A percentile compares a stretch with the other conserved stretches of the same genome.
These are phyloP conservation scores for Massariosphaeria phaeospora DNA, from an alignment of 495 filamentous ascomycete genomes.

Conservation along the genomic window DNA sequence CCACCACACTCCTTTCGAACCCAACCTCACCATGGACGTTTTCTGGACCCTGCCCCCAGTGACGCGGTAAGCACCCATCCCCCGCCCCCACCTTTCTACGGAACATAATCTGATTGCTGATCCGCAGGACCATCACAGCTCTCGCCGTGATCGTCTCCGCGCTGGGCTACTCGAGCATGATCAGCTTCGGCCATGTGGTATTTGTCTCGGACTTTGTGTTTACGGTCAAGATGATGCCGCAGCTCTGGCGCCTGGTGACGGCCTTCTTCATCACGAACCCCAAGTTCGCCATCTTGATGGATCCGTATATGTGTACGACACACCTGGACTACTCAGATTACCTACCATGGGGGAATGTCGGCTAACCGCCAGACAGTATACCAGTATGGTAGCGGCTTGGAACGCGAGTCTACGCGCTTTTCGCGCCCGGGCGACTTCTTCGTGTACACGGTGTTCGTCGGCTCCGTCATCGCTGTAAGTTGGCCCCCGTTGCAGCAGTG, in stretches of 20 bases:
- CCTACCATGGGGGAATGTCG: background rate
- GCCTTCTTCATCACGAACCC: conserved; percentile 67
- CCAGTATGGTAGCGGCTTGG: conserved; percentile 59
- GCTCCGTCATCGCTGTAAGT: conserved; percentile 59
- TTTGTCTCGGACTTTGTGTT: conserved; percentile 56
- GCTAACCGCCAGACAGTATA: conserved; percentile 46
- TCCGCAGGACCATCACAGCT: conserved; percentile 64
- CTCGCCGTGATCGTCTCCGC: conserved; percentile 60
- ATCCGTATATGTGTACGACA: conserved; percentile 73
- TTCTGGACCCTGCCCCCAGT: conserved; percentile 70
- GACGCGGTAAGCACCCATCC: conserved; percentile 51
- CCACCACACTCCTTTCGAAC: conserved; percentile 1
- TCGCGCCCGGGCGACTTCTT: conserved; percentile 63
- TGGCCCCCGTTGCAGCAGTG: conserved; percentile 6
- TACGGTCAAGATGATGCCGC: conserved; percentile 53
- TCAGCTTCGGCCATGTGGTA: conserved; percentile 51
- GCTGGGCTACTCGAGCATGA: conserved; percentile 55
- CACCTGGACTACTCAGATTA: no score
- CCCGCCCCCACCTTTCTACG: background rate
- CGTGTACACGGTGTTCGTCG: conserved; percentile 60
- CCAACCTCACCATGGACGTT: conserved; percentile 49
- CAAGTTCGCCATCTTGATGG: conserved; percentile 62
- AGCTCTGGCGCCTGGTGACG: conserved; percentile 65
- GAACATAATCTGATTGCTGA: conserved; percentile 43
- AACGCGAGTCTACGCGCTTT: conserved; percentile 57